These are phyloP conservation scores for Phytophthora pini DNA, from an alignment of 352 stramenopile genomes.

Conservation along the genomic window DNA sequence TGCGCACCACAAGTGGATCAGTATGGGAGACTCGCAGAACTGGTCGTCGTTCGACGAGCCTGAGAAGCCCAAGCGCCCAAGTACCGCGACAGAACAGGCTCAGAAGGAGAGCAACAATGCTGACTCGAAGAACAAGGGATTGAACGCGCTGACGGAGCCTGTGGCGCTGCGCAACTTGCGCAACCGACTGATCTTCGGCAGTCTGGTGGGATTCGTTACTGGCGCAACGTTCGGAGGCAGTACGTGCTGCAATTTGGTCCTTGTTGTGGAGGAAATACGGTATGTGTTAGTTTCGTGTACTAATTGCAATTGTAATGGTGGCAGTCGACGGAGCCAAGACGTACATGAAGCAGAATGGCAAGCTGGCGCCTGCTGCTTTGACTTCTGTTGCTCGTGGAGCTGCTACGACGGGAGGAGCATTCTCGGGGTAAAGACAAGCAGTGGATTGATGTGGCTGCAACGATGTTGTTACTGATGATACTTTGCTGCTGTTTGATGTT, in stretches of 20 bases:
- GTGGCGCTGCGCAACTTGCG: constrained; percentile 58
- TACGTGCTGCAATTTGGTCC: constrained; percentile 34
- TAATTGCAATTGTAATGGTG: constrained; percentile 5
- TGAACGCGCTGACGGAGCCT: constrained; percentile 34
- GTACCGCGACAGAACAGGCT: constrained; percentile 14
- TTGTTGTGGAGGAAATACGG: no score
- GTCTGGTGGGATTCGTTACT: constrained; percentile 79
- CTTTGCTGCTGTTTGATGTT: neutral
- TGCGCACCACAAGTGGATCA: constrained; percentile 11
- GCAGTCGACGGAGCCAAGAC: constrained; percentile 69
- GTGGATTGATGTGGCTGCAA: neutral
- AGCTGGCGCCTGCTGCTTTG: constrained; percentile 51
- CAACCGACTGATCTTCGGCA: constrained; percentile 81
- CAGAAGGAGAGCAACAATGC: constrained; percentile 1
- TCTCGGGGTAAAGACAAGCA: constrained; percentile 49
- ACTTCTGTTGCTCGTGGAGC: constrained; percentile 56
- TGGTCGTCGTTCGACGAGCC: constrained; percentile 81
- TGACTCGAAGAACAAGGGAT: constrained; percentile 6
- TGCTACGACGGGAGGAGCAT: constrained; percentile 62
- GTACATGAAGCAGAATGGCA: constrained; percentile 67
- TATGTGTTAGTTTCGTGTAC: neutral
- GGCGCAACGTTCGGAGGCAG: constrained; percentile 79
- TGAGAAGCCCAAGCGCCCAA: constrained; percentile 32
- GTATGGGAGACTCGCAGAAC: constrained; percentile 82
- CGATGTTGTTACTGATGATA: neutral